Base-by-base conservation (phyloP, 2,329 filamentous ascomycete species). In the Cladophialophora chaetospira region DNA sequence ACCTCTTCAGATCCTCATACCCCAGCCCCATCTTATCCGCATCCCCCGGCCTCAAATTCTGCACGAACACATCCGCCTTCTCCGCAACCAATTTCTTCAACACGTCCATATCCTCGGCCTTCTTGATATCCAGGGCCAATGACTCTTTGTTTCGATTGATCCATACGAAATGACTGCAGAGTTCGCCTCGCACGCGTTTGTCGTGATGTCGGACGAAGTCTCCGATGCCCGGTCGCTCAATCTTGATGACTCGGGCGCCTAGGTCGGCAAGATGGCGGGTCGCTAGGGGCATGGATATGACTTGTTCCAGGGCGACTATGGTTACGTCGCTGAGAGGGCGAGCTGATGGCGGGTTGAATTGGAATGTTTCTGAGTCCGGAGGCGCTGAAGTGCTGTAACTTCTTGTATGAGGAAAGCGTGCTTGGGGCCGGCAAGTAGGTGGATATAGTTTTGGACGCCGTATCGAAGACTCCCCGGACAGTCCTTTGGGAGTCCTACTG, bases 111-210 rank as follows among this genome's bases (percentile, higher is more conserved):
- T 82, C 75, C 4, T 69, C 65, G 0, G 72, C 60, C 9, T 73
- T 63, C 58, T 82, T 82, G 13, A 82, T 62, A 38, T 82, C 75
- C 0, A 82, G 70, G 0, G 77, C 78, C 6, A 82, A 66, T 45
- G 77, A 80, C 64, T 82, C 78, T 51, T 82, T 82, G 5, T 79
- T 79, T 19, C 80, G 73, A 58, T 82, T 82, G 0, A 76, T 72
- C 79, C 80, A 82, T n/a, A 82, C 73, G 55, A 82, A 82, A 62
- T 82, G 79, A 0, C 80, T 82, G 0, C 77, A 70, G 11, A 80
- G 68, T 42, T 61, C 53, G 0, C 79, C 79, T 5, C 75, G 71
- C 2, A 81, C 78, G 6, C 79, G 74, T 0, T 68, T 73, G 63
- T 82, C 80, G 59, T 82, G 81, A 10, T 73, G 67, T 1, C 79